Evolutionary conservation across 2,329 filamentous ascomycete genomes (phyloP).

Genomic region (Pezicula radicicola): DNA sequence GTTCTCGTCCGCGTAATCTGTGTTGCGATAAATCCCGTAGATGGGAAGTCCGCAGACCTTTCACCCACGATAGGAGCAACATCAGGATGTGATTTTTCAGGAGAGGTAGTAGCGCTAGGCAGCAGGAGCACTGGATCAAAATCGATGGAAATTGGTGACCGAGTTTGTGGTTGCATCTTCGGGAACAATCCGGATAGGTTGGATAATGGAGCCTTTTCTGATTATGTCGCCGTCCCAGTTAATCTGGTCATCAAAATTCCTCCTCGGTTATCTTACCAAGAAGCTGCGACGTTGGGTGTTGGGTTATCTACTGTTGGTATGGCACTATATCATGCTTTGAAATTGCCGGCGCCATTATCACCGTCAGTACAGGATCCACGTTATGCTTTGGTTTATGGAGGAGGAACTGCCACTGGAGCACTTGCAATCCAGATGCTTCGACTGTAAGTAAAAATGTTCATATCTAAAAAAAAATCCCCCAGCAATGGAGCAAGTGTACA

Average conservation of each 20-base stretch:
- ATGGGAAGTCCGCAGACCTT: too few relatives aligned
- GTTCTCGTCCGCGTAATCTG: too few relatives aligned
- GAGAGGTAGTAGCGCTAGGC: too few relatives aligned
- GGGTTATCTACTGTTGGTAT: constrained; percentile 27
- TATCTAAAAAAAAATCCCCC: constrained; percentile 4
- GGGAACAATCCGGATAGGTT: too few relatives aligned
- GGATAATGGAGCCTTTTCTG: not conserved
- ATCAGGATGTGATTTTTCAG: too few relatives aligned
- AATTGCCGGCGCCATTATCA: constrained; percentile 18
- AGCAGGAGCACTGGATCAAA: too few relatives aligned
- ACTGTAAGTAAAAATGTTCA: constrained; percentile 18
- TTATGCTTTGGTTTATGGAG: constrained; percentile 40
- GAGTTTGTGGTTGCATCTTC: too few relatives aligned
- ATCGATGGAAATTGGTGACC: too few relatives aligned
- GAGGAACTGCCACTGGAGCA: constrained; percentile 37
- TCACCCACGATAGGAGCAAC: too few relatives aligned
- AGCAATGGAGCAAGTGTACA: too few relatives aligned
- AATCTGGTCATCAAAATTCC: not conserved
- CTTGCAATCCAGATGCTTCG: constrained; percentile 38
- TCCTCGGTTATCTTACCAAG: not conserved
- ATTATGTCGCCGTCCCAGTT: not conserved
- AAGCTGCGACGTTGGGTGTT: constrained; percentile 21
- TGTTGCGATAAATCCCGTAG: too few relatives aligned
- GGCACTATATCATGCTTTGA: constrained; percentile 27
- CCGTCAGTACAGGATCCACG: constrained; percentile 9